Evolutionary conservation across 768 basidiomycete species (phyloP).

Genomic region (Tricholoma flavovirens): DNA sequence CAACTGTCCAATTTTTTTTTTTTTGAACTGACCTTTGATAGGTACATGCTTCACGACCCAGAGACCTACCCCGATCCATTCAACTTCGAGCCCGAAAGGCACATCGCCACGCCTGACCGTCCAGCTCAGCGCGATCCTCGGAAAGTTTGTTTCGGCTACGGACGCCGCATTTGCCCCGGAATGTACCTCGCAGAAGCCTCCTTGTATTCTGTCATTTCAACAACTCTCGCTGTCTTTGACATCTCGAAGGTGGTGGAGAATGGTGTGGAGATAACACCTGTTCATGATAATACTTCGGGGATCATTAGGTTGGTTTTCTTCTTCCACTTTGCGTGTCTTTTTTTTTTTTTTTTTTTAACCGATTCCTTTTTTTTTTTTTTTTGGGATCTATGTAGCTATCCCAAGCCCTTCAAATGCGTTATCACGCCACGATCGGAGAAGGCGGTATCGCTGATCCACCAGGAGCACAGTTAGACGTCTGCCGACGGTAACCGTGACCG

Average conservation of each 20-base stretch:
- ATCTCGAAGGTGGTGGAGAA: slow-evolving; percentile 40
- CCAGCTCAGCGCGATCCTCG: slow-evolving; percentile 35
- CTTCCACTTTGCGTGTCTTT: neutral
- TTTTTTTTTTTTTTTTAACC: too few relatives aligned
- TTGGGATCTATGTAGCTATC: slow-evolving; percentile 26
- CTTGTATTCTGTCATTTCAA: slow-evolving; percentile 37
- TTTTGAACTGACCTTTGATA: slow-evolving; percentile 16
- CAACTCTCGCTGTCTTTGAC: slow-evolving; percentile 43
- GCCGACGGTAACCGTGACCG: too few relatives aligned
- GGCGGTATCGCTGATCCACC: slow-evolving; percentile 23
- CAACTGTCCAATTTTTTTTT: too few relatives aligned
- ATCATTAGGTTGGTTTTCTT: slow-evolving; percentile 34
- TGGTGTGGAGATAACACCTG: slow-evolving; percentile 40
- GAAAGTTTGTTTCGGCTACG: slow-evolving; percentile 40
- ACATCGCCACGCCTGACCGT: slow-evolving; percentile 26
- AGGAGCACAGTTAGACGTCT: slow-evolving; percentile 8
- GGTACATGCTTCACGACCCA: slow-evolving; percentile 51
- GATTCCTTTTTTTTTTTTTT: too few relatives aligned
- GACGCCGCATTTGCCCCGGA: slow-evolving; percentile 43
- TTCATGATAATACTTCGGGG: slow-evolving; percentile 39
- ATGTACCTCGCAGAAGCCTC: slow-evolving; percentile 48
- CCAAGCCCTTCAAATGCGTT: slow-evolving; percentile 29
- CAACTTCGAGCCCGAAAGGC: slow-evolving; percentile 43
- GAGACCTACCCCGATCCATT: slow-evolving; percentile 43
- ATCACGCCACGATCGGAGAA: slow-evolving; percentile 29